Evolutionary conservation across 306 rosid species (phyloP), one percentile per base, ranked within the genome.

Genomic region (Quercus gilva): DNA sequence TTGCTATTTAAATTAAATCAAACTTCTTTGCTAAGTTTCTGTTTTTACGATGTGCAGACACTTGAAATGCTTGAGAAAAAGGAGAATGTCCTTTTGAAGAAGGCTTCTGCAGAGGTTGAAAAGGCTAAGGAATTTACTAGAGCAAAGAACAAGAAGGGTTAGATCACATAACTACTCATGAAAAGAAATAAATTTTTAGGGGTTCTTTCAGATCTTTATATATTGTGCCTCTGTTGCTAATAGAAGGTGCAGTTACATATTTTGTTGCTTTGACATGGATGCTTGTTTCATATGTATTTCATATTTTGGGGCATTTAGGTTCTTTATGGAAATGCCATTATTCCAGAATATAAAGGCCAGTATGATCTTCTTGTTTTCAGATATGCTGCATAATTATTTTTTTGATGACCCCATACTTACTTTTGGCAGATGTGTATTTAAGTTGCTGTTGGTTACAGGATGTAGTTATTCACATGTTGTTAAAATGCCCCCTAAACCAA

Each of bases 41-140:
- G 33, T 59, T 64, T 78, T 21, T 69, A 77, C 74, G 73, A 79
- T 51, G 52, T 82, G 78, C 84, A 95, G 99, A 95, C 99, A 5
- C 98, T 95, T 70, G 99, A 95, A 87, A 93, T 95, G 99, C 93
- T 95, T 18, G 99, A 95, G 89, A 95, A 95, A 86, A 95, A 95
- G 89, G 99, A 95, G 85, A 93, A 93, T 56, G 97, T 95, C 15
- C 92, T 95, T 57, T 82, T 86, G 58, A 95, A 91, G 77, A 95
- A 93, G 88, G 97, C 93, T 57, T 11, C 87, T 1, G 86, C 88
- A 0, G 99, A 95, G 84, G 93, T 95, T 78, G 99, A 93, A 76
- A 95, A 81, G 87, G 99, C 99, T 49, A 95, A 95, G 78, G 98
- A 93, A 14, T 91, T 81, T 80, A 90, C 94, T 12, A 89, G 84